Evolutionary conservation across 129 eudicot species (phyloP).

Genomic region (Escallonia herrerae): DNA sequence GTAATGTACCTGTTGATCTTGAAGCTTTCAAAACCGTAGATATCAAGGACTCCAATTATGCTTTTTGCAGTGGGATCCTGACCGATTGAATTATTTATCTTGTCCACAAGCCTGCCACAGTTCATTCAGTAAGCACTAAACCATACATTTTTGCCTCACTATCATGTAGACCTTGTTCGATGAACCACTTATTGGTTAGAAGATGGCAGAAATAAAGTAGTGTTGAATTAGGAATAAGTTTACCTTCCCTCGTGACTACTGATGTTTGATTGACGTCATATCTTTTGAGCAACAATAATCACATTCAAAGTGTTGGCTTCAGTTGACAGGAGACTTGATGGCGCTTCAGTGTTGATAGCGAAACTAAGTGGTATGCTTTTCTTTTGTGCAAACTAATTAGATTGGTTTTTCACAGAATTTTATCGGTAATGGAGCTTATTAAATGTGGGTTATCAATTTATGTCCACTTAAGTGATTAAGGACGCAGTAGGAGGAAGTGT

Average conservation of each 20-base stretch:
- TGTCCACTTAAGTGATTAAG: too few relatives aligned
- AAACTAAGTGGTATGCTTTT: too few relatives aligned
- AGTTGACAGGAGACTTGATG: neutral
- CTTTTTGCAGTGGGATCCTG: constrained; percentile 94
- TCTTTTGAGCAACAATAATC: neutral
- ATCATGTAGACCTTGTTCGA: neutral
- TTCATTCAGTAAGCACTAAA: constrained; percentile 14
- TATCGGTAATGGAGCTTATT: too few relatives aligned
- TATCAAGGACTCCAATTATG: constrained; percentile 98
- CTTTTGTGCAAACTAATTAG: too few relatives aligned
- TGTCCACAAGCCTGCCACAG: constrained; percentile 86
- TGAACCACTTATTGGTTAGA: too few relatives aligned
- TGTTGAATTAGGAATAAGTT: too few relatives aligned
- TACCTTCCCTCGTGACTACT: neutral
- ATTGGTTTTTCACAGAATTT: too few relatives aligned
- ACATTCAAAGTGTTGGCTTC: neutral
- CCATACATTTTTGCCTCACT: neutral
- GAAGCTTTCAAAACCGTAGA: constrained; percentile 97
- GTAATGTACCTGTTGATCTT: constrained; percentile 78
- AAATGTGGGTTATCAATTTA: too few relatives aligned
- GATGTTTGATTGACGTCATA: neutral
- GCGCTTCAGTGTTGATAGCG: neutral
- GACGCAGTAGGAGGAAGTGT: too few relatives aligned
- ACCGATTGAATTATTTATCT: constrained; percentile 91
- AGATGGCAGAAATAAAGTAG: too few relatives aligned